phyloP scores from a whole-genome alignment of 73 alveolate species.

The Paramecium pentaurelia region DNA sequence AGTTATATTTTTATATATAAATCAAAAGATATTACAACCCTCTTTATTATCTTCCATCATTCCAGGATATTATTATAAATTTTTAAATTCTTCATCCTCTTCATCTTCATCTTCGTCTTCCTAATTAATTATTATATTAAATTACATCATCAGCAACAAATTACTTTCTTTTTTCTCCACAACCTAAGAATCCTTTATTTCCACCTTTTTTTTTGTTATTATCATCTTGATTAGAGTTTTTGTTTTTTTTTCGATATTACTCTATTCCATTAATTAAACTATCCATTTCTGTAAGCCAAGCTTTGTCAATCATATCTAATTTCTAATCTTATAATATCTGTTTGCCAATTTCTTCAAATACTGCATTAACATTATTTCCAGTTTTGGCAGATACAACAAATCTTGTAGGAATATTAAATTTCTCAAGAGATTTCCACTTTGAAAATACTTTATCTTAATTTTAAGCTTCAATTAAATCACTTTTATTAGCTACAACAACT shows the following conservation, averaged over 20 bases:
- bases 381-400: slow-evolving; percentile 27
- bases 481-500: neutral
- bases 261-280: neutral
- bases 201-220: neutral
- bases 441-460: neutral
- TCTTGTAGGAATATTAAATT: neutral
- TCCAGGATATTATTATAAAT: slow-evolving; percentile 25
- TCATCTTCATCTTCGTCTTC: slow-evolving; percentile 39
- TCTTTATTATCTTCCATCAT: slow-evolving; percentile 44
- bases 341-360: slow-evolving; percentile 32
- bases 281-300: neutral
- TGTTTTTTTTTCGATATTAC: neutral
- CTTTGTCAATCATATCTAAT: slow-evolving; percentile 36
- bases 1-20: neutral
- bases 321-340: neutral
- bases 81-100: slow-evolving; percentile 38
- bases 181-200: slow-evolving; percentile 5
- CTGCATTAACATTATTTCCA: neutral
- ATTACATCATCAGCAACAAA: neutral
- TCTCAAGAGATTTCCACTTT: neutral
- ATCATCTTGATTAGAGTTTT: neutral
- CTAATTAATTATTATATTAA: neutral
- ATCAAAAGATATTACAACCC: neutral
- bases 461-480: neutral
- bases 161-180: slow-evolving; percentile 23